These are phyloP conservation scores for Globisporangium sylvaticum DNA, from an alignment of 352 stramenopile species.

Conservation along the genomic window DNA sequence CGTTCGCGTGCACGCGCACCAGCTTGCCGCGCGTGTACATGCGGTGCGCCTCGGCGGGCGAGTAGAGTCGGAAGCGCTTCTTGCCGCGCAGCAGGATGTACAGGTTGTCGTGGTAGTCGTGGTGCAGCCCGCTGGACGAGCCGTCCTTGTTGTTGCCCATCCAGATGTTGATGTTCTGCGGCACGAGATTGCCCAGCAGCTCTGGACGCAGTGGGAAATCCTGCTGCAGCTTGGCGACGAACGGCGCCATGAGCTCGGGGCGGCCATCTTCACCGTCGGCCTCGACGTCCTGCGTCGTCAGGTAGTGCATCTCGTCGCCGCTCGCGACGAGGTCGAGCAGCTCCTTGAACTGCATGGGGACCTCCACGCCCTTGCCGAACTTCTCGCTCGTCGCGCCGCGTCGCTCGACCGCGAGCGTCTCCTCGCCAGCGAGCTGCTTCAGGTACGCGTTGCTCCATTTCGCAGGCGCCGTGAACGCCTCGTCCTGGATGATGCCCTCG, in stretches of 20 bases:
- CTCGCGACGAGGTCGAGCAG: conserved; percentile 69
- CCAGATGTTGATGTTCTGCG: conserved; percentile 97
- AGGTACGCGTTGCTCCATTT: conserved; percentile 85
- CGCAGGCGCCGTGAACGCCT: conserved; percentile 35
- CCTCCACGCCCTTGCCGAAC: conserved; percentile 85
- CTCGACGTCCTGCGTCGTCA: conserved; percentile 89
- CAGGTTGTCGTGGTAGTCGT: conserved; percentile 99
- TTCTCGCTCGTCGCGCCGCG: conserved; percentile 56
- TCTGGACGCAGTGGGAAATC: conserved; percentile 85
- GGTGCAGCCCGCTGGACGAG: conserved; percentile 92
- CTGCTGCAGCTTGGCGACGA: conserved; percentile 65
- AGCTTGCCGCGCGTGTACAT: conserved; percentile 92
- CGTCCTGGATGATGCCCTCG: conserved; percentile 53
- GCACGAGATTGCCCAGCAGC: conserved; percentile 87
- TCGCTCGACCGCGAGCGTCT: conserved; percentile 76
- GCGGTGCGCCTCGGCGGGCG: conserved; percentile 75
- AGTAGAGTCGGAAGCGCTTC: conserved; percentile 95
- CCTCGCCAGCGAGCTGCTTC: conserved; percentile 49
- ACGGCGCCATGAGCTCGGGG: conserved; percentile 82
- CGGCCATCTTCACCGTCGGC: conserved; percentile 62
- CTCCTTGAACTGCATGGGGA: conserved; percentile 74
- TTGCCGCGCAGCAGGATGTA: conserved; percentile 93
- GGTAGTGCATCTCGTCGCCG: conserved; percentile 79
- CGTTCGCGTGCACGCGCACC: conserved; percentile 90
- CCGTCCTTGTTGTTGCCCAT: conserved; percentile 88